Evolutionary conservation across 768 basidiomycete species (phyloP), one percentile per base, ranked within the genome.

Genomic region (Rhodosporidiobolus odoratus): DNA sequence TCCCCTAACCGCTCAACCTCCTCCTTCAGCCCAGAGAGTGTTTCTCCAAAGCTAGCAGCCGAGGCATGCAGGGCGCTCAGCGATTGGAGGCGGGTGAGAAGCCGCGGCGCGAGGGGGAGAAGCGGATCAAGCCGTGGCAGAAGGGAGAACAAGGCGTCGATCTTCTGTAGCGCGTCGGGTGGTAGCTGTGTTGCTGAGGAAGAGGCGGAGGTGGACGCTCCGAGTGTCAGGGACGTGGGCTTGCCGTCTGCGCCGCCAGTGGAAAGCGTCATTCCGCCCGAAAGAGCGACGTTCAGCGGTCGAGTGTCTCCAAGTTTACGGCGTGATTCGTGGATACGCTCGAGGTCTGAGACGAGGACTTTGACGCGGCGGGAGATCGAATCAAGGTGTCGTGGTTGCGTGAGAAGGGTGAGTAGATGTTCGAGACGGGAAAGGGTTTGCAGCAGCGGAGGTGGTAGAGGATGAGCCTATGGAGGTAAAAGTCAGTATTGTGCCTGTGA

Each of bases 301-400:
- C 75, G 52, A 1, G 74, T 71, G 50, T 71, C 77, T 52, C 78
- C 79, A 47, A 76, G 76, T 73, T 77, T 80, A 47, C 58, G 79
- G 47, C 66, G 78, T 52, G 71, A 74, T 68, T 41, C 88, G 86
- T 77, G 75, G 7, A 86, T 85, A 38, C 94, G 88, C 59, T 98
- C 95, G 60, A 99, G 85, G 79, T 99, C 96, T 1, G 92, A 88
- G 21, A 95, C 84, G 25, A 98, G 85, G 13, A 97, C 82, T 77
- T 98, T 99, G 70, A 98, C 85, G 8, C 95, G 88, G 8, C 95
- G 86, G 3, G 94, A 94, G 71, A 97, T 89, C 17, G 92, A 90
- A 79, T 99, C 96, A 59, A 98, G 88, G 77, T 98, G 93, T 23
- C 94, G 87, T 0, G 96, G 95, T 81, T 97, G 93, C 0, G 95